A percentile compares a stretch with the other conserved stretches of the same genome.
phyloP scores from a whole-genome alignment of 1,284 basidiomycete species.

The Fereydounia khargensis region DNA sequence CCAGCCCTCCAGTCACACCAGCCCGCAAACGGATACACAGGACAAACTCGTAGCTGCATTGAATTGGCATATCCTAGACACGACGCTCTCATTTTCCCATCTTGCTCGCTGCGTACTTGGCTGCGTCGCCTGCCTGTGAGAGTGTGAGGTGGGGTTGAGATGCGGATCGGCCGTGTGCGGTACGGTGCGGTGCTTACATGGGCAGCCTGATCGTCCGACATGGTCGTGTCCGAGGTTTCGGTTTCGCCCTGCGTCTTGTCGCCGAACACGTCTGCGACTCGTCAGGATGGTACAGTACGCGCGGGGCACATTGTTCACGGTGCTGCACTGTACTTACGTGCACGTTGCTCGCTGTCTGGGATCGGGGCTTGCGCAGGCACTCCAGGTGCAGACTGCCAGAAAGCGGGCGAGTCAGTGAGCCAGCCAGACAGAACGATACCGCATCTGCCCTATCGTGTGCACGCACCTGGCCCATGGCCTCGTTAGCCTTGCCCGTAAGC shows the following conservation, averaged over 20 bases:
- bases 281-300: conserved; percentile 3
- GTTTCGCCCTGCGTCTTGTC: background rate
- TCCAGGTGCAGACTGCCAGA: conserved; percentile 23
- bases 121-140: too few species aligned
- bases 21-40: background rate
- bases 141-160: too few species aligned
- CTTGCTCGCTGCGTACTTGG: too few species aligned
- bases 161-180: too few species aligned
- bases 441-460: conserved; percentile 23
- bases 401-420: background rate
- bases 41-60: too few species aligned
- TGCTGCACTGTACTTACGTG: conserved; percentile 20
- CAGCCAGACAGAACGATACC: background rate
- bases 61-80: too few species aligned
- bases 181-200: too few species aligned
- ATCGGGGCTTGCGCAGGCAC: conserved; percentile 13
- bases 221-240: conserved; percentile 5
- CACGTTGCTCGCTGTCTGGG: conserved; percentile 35
- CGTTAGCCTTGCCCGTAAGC: conserved; percentile 31
- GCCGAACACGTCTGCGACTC: background rate
- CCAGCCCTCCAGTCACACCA: background rate
- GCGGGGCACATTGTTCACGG: conserved; percentile 15
- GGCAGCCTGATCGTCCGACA: too few species aligned
- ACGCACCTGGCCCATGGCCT: conserved; percentile 37
- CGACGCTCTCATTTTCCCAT: too few species aligned